Conservation (phyloP, 208 protist genomes). For the Spongospora subterranea region DNA sequence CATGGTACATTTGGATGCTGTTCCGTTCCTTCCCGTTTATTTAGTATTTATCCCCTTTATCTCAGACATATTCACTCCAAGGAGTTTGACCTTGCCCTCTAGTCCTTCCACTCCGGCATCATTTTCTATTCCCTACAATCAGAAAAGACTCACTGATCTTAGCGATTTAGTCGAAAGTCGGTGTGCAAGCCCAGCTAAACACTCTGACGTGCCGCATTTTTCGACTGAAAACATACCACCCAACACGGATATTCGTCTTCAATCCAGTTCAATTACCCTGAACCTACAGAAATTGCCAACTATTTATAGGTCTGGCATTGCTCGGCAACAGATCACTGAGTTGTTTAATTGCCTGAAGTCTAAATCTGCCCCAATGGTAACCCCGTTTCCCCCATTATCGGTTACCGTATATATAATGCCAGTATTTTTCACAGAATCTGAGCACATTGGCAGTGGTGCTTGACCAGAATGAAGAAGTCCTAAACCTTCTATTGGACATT, state of each 20-base stretch:
- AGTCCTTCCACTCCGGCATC: neutral
- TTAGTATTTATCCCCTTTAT: neutral
- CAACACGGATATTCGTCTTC: neutral
- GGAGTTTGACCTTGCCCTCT: no score
- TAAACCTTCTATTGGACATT: neutral
- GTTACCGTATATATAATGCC: neutral
- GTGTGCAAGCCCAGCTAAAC: neutral
- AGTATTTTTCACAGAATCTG: neutral
- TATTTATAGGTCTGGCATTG: constrained; percentile 23
- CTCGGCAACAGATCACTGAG: neutral
- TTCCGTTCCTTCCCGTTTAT: neutral
- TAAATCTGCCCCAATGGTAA: neutral
- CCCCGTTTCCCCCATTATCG: neutral
- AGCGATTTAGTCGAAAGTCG: neutral
- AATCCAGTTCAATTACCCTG: neutral
- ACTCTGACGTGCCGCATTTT: neutral
- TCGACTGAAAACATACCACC: neutral
- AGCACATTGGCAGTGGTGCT: neutral
- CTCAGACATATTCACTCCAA: no score
- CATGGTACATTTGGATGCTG: neutral
- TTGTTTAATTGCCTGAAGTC: neutral
- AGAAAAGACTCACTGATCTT: neutral
- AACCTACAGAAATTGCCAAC: neutral
- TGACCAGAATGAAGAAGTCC: neutral
- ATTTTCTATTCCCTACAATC: neutral